Evolutionary conservation across 345 rosid genomes (phyloP), one percentile per base, ranked within the genome.

Genomic region (Carallia pectinifolia): DNA sequence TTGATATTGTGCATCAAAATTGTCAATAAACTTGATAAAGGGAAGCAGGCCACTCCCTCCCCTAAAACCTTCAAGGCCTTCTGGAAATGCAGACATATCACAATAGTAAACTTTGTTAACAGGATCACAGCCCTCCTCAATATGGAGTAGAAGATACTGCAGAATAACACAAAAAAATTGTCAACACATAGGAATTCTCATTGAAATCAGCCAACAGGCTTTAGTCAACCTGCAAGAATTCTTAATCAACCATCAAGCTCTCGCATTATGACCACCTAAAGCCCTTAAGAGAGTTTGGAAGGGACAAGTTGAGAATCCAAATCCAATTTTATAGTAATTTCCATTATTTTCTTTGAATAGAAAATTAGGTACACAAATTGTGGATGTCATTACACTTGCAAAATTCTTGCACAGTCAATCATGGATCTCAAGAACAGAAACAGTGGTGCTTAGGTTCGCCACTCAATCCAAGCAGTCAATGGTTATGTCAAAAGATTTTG

Each of bases 61-160:
- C 69, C 80, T 84, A 65, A 72, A 84, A 70, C 97, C 88, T 81
- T 84, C 84, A 72, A 91, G 80, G 36, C 96, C 97, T 40, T 77
- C 77, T 2, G 83, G 76, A 78, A 92, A 82, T 71, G 81, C 79
- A 62, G 94, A 86, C 80, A 92, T 69, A 74, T 89, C 86, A 64
- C 90, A 92, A 71, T 87, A 78, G 75, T 85, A 90, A 5, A 95
- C 74, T 80, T 95, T 92, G 82, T 95, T 95, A 53, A 85, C 87
- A 2, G 97, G 97, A 78, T 84, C 98, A 79, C 93, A 85, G 59
- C 81, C 80, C 81, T 92, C 96, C 0, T 27, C 62, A 53, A 81
- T 78, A 31, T 64, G 37, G 69, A 95, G 76, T 68, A 95, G 81
- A 70, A 95, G 79, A 77, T 89, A 90, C 99, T 95, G 90, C 80